Conservation (phyloP, 768 basidiomycete genomes). For the Daedaleopsis sinensis region DNA sequence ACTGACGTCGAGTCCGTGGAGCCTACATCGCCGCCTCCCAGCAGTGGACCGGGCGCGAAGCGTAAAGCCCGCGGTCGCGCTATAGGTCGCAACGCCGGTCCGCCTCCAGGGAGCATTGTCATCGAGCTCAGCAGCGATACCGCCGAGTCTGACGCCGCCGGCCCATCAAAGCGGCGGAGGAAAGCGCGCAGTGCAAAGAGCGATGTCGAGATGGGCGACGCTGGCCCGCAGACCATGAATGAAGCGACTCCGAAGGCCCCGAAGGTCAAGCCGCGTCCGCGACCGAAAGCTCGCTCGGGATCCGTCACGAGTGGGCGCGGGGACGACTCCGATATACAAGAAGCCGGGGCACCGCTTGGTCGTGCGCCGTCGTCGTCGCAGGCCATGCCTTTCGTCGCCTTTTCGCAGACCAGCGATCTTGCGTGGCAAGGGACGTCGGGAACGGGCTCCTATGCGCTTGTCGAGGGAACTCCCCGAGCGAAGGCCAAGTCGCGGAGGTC, state of each 20-base stretch:
- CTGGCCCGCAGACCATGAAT: not conserved
- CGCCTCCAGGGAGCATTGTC: not conserved
- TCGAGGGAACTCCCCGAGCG: constrained; percentile 2
- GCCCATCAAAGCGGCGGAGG: not conserved
- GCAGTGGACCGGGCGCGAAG: not conserved
- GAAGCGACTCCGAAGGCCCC: not conserved
- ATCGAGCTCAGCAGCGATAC: constrained; percentile 16
- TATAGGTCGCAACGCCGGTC: not conserved
- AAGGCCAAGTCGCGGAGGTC: not conserved
- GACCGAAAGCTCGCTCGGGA: not conserved
- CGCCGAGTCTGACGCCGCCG: constrained; percentile 5
- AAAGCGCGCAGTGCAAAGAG: not conserved
- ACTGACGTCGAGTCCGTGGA: constrained; percentile 6
- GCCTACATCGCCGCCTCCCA: constrained; percentile 3
- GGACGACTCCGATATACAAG: not conserved
- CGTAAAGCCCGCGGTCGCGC: constrained; percentile 1
- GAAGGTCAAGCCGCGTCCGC: not conserved
- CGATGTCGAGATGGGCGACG: not conserved
- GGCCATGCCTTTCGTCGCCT: not conserved
- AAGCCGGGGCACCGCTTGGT: not conserved
- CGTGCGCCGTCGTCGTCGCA: not conserved
- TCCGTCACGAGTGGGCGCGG: not conserved
- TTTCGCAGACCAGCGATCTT: not conserved
- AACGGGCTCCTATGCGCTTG: not conserved
- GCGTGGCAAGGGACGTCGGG: not conserved